Evolutionary conservation across 83 land plant species (phyloP).

Genomic region (Thuja plicata): DNA sequence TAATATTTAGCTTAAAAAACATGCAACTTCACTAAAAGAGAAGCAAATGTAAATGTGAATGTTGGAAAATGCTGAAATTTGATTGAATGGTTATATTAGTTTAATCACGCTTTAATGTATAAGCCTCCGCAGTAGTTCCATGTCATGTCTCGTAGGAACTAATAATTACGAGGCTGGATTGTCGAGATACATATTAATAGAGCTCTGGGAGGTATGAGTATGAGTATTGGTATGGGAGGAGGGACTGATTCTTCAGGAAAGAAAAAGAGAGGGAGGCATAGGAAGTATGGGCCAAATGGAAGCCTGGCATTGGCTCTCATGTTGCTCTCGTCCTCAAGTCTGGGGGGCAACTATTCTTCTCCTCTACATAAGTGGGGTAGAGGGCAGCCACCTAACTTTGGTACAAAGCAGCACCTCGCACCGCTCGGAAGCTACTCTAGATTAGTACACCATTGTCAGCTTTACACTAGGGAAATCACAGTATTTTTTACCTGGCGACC

Average conservation of each 20-base stretch:
- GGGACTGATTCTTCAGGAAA: conserved; percentile 20
- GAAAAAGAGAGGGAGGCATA: conserved; percentile 21
- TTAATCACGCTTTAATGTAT: too few species aligned
- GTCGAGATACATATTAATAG: not conserved
- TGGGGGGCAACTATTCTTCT: not conserved
- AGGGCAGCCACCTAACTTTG: conserved; percentile 21
- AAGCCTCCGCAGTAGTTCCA: too few species aligned
- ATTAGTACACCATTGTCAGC: too few species aligned
- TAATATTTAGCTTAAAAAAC: too few species aligned
- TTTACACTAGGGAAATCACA: conserved; percentile 86
- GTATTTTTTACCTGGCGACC: conserved; percentile 93
- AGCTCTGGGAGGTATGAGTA: conserved; percentile 16
- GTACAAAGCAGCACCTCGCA: conserved; percentile 15
- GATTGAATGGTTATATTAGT: too few species aligned
- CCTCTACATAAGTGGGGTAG: conserved; percentile 11
- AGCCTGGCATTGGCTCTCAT: conserved; percentile 4
- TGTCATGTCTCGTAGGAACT: too few species aligned
- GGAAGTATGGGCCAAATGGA: conserved; percentile 29
- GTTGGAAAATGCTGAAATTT: too few species aligned
- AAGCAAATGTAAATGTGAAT: too few species aligned
- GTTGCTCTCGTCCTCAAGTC: conserved; percentile 3
- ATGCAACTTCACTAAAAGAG: too few species aligned
- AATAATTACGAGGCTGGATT: too few species aligned
- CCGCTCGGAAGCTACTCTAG: conserved; percentile 4
- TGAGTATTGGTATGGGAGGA: conserved; percentile 22